These are phyloP conservation scores for Nyctanthes arbortristis DNA, from an alignment of 257 asterid species.

Conservation along the genomic window DNA sequence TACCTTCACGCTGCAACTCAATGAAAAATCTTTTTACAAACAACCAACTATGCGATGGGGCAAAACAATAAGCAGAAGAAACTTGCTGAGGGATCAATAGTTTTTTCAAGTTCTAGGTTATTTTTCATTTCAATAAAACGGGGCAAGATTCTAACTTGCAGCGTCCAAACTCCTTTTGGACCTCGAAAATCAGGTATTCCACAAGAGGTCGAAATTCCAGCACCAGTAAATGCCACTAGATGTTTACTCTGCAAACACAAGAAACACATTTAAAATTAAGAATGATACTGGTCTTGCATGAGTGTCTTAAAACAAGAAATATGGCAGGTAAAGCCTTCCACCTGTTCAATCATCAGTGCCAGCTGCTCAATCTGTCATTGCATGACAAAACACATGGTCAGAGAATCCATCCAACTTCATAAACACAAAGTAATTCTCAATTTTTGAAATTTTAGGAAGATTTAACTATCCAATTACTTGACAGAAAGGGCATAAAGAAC, in stretches of 20 bases:
- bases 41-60: not conserved
- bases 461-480: not conserved
- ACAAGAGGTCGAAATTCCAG: slow-evolving; percentile 95
- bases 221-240: slow-evolving; percentile 96
- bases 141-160: slow-evolving; percentile 57
- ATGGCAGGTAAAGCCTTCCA: slow-evolving; percentile 53
- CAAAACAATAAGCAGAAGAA: not conserved
- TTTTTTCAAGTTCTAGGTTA: slow-evolving; percentile 6
- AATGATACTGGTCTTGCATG: too few relatives aligned
- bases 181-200: slow-evolving; percentile 99
- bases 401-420: not conserved
- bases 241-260: slow-evolving; percentile 90
- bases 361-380: slow-evolving; percentile 1
- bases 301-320: slow-evolving; percentile 22
- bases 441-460: not conserved
- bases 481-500: not conserved
- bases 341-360: not conserved
- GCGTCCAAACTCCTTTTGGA: slow-evolving; percentile 98
- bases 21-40: slow-evolving; percentile 12
- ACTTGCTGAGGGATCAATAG: not conserved
- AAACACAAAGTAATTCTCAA: not conserved
- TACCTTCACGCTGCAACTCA: slow-evolving; percentile 77
- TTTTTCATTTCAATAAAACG: not conserved
- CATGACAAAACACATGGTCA: not conserved
- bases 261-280: slow-evolving; percentile 29